Evolutionary conservation across 1,284 basidiomycete species (phyloP).

Genomic region (Fomitopsis schrenkii): DNA sequence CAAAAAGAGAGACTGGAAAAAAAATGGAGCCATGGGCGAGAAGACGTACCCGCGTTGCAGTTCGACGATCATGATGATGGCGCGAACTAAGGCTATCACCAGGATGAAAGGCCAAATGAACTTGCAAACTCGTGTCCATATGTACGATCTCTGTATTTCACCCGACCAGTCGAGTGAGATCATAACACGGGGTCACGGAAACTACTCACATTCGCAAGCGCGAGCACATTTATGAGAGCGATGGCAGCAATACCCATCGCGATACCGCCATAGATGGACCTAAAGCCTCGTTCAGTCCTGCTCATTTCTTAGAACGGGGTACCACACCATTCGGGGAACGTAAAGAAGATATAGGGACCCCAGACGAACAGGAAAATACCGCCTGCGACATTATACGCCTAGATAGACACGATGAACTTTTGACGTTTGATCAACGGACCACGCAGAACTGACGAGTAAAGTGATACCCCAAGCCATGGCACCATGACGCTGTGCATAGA

Average conservation of each 20-base stretch:
- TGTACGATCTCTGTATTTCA: conserved; percentile 57
- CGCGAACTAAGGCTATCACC: conserved; percentile 61
- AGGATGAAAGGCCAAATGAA: conserved; percentile 75
- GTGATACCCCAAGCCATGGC: conserved; percentile 71
- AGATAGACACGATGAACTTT: conserved; percentile 5
- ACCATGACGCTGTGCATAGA: conserved; percentile 51
- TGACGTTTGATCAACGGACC: conserved; percentile 7
- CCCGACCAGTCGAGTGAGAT: neutral
- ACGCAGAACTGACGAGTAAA: conserved; percentile 47
- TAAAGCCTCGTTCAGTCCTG: conserved; percentile 22
- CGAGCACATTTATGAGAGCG: conserved; percentile 57
- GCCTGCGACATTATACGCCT: conserved; percentile 69
- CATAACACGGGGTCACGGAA: neutral
- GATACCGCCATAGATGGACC: conserved; percentile 76
- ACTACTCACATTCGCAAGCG: conserved; percentile 62
- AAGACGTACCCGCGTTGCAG: conserved; percentile 59
- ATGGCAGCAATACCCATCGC: conserved; percentile 53
- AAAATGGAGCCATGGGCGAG: conserved; percentile 1
- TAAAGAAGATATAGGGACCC: conserved; percentile 69
- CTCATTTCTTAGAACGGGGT: neutral
- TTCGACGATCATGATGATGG: conserved; percentile 72
- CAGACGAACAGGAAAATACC: conserved; percentile 62
- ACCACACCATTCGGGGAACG: conserved; percentile 63
- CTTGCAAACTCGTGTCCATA: conserved; percentile 65
- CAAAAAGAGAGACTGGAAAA: conserved; percentile 6